Percentiles rank a stretch among this genome's conserved stretches.
Conservation (phyloP, 108 stramenopile species). For the Hondaea fermentalgiana region DNA sequence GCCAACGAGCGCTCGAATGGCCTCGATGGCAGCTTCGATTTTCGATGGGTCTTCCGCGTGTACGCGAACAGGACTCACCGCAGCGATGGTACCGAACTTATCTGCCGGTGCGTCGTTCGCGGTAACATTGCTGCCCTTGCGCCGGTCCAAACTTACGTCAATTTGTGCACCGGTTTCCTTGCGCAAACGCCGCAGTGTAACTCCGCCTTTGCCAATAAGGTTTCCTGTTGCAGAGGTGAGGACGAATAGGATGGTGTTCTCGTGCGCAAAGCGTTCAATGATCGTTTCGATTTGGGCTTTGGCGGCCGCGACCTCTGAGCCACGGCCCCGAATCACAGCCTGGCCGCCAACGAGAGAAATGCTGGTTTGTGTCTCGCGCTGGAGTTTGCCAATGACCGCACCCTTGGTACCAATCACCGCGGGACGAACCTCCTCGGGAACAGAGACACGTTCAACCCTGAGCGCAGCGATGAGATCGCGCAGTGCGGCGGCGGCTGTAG, state of each 20-base stretch:
- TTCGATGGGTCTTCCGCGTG: not conserved
- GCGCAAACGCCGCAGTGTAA: not conserved
- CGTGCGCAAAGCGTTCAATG: not conserved
- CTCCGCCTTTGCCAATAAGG: not conserved
- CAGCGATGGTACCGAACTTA: not conserved
- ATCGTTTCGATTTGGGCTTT: not conserved
- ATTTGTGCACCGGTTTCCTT: not conserved
- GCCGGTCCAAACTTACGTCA: not conserved
- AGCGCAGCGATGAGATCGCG: not conserved
- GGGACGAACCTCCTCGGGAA: not conserved
- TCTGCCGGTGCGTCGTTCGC: not conserved
- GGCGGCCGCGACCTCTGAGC: not conserved
- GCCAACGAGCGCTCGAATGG: not conserved
- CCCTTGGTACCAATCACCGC: not conserved
- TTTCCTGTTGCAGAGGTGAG: not conserved
- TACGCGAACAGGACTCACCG: not conserved
- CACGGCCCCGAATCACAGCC: not conserved
- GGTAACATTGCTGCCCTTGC: not conserved
- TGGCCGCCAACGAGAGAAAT: not conserved
- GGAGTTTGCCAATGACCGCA: not conserved
- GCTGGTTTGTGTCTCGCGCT: not conserved
- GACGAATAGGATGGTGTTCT: not conserved
- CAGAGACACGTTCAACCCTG: not conserved
- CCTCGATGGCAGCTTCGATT: not conserved
- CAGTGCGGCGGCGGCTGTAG: not conserved